Evolutionary conservation across 139 green algal species (phyloP), one percentile per base, ranked within the genome.

Genomic region (Microglena sp.): DNA sequence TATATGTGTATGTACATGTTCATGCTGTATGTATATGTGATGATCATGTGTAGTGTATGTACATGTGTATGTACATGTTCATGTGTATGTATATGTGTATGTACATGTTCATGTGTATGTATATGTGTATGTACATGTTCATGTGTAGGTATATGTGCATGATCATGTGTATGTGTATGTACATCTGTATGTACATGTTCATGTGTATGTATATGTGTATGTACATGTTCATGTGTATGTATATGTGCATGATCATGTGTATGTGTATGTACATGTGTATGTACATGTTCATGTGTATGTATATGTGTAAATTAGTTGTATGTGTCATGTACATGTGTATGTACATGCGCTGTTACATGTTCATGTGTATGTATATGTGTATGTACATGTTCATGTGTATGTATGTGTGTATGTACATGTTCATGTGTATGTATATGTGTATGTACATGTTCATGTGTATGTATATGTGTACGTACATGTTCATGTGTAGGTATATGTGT

Each of bases 1-100:
- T 50, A 50, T 50, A 18, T 50, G 18, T 50, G 40, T 50, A 50
- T 50, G 40, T 50, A 50, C 18, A 50, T 50, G 40, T 50, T 24
- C 18, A 18, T 50, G 18, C 18, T 11, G 40, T 50, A 50, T 50
- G 40, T 50, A 50, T 50, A 18, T 50, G 18, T 50, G 40, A 50
- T 11, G 15, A 11, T 24, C 18, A 18, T 50, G 18, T 50, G 40
- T 50, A 50, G 18, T 50, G 40, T 50, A 50, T 50, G 40, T 50
- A 50, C 18, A 18, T 50, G 18, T 50, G 40, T 50, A 50, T 50
- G 40, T 50, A 50, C 18, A 18, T 50, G 18, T 50, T 11, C 18
- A 50, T 50, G 40, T 50, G 18, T 50, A 18, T 50, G 18, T 50
- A 18, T 50, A 50, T 50, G 40, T 50, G 18, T 50, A 18, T 50